phyloP scores from a whole-genome alignment of 73 alveolate species.

The Paraurostyla sp. region DNA sequence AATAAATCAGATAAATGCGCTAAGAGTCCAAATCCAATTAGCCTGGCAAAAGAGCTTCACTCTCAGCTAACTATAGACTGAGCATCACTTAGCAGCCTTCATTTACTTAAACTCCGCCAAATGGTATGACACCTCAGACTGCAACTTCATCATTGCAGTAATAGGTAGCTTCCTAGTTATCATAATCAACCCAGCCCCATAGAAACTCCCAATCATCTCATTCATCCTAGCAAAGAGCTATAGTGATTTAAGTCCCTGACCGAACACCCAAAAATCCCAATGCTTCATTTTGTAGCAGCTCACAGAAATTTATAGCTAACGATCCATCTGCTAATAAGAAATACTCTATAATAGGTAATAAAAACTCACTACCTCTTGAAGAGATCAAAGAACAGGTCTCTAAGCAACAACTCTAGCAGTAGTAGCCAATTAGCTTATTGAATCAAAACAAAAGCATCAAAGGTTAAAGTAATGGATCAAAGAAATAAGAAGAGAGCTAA shows the following conservation, averaged over 20 bases:
- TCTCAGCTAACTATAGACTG: constrained; percentile 11
- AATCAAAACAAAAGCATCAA: background rate
- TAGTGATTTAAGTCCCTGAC: background rate
- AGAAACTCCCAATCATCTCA: background rate
- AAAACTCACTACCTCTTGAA: background rate
- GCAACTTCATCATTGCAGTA: background rate
- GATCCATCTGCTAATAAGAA: background rate
- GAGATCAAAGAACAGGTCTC: constrained; percentile 16
- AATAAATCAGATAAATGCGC: background rate
- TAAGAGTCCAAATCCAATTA: background rate
- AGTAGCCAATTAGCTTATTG: background rate
- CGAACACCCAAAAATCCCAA: constrained; percentile 32
- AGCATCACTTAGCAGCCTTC: too few species aligned
- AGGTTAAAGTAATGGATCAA: too few species aligned
- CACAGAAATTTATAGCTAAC: constrained; percentile 11
- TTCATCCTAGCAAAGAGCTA: background rate
- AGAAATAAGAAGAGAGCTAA: background rate
- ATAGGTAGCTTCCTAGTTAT: background rate
- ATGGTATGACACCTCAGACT: background rate
- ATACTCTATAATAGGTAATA: too few species aligned
- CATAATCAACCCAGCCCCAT: too few species aligned
- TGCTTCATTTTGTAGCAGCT: background rate
- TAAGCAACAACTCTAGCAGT: background rate
- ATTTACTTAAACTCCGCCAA: background rate
- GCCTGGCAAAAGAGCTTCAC: background rate